Percentiles rank a stretch among this genome's conserved stretches.
phyloP scores from a whole-genome alignment of 2,329 filamentous ascomycete species.

The Colletotrichum navitas region DNA sequence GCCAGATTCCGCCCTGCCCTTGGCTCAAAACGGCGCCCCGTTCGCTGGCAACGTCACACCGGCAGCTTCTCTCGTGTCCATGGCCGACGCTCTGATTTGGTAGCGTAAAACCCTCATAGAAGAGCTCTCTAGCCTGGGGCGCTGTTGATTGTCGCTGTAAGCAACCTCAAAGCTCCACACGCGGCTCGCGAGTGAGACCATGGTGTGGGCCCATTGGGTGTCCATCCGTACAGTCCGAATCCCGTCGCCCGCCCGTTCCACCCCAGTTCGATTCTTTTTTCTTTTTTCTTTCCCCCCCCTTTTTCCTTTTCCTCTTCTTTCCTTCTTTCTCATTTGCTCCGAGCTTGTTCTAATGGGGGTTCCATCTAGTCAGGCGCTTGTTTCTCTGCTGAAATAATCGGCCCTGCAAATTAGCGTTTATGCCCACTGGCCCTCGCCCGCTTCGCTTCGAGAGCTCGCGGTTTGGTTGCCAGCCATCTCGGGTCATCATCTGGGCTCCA shows the following conservation, averaged over 20 bases:
- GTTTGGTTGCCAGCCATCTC: constrained; percentile 13
- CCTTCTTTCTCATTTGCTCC: not conserved
- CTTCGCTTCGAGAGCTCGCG: not conserved
- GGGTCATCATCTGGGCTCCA: not conserved
- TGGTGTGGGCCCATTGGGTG: not conserved
- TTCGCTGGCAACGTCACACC: constrained; percentile 28
- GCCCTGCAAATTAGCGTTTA: constrained; percentile 3
- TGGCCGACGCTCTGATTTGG: constrained; percentile 9
- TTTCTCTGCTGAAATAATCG: not conserved
- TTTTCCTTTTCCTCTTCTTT: not conserved
- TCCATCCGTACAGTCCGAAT: constrained; percentile 31
- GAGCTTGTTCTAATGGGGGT: not conserved
- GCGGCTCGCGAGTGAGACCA: not conserved
- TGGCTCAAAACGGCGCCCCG: no score
- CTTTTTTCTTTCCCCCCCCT: not conserved
- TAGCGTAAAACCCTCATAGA: constrained; percentile 20
- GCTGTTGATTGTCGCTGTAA: not conserved
- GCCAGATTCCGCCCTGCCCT: no score
- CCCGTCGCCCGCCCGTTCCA: constrained; percentile 25
- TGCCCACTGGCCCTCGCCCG: constrained; percentile 15
- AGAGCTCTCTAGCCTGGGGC: not conserved
- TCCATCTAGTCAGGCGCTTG: constrained; percentile 16
- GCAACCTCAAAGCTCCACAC: constrained; percentile 10
- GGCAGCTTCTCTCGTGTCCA: constrained; percentile 3
- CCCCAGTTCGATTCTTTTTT: constrained; percentile 8